phyloP scores from a whole-genome alignment of 352 stramenopile species.

The Lagenidium giganteum region DNA sequence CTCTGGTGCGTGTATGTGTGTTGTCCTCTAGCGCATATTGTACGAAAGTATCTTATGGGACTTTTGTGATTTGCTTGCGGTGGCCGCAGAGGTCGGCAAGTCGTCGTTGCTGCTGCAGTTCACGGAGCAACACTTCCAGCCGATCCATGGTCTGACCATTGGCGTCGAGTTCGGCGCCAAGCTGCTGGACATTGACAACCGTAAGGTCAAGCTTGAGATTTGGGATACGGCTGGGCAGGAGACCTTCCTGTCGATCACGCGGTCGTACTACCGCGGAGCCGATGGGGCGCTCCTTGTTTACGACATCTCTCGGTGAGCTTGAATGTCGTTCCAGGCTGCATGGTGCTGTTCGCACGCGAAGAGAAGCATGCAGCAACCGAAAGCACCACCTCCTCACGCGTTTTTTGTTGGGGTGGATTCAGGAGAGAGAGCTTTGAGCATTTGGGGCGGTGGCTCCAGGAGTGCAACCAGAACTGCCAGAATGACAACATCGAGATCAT shows the following conservation, averaged over 20 bases:
- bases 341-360: too few relatives aligned
- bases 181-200: constrained; percentile 73
- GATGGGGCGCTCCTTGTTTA: constrained; percentile 87
- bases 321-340: neutral
- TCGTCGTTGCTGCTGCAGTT: constrained; percentile 88
- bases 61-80: neutral
- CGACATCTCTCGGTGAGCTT: constrained; percentile 58
- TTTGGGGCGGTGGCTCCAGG: constrained; percentile 68
- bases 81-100: constrained; percentile 77
- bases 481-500: constrained; percentile 83
- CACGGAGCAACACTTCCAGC: constrained; percentile 88
- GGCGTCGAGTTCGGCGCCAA: constrained; percentile 90
- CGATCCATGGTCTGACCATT: constrained; percentile 88
- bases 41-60: too few relatives aligned
- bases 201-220: constrained; percentile 89
- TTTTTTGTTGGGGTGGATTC: constrained; percentile 2
- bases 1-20: constrained; percentile 28
- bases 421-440: constrained; percentile 78
- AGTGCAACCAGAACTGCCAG: constrained; percentile 83
- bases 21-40: neutral
- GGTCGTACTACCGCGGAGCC: constrained; percentile 84
- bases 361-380: too few relatives aligned
- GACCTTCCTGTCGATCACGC: constrained; percentile 86
- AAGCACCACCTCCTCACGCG: too few relatives aligned
- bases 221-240: constrained; percentile 91